Conservation (phyloP, 1,284 basidiomycete species). For the Agroathelia rolfsii region DNA sequence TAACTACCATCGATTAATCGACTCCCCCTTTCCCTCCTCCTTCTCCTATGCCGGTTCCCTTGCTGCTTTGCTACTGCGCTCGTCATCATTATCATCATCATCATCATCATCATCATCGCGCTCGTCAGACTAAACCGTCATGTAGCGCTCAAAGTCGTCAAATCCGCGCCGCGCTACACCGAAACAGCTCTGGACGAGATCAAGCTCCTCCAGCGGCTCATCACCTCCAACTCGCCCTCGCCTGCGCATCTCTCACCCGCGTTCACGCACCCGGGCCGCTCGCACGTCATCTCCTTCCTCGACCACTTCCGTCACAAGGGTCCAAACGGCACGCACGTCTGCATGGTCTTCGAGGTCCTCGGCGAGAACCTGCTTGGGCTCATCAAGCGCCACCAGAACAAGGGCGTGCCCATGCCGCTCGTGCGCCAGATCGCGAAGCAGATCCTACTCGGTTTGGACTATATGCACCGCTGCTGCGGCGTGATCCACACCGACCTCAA, state of each 20-base stretch:
- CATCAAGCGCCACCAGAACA: constrained; percentile 92
- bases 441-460: constrained; percentile 90
- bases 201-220: constrained; percentile 92
- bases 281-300: constrained; percentile 90
- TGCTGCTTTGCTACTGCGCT: no score
- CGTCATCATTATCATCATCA: no score
- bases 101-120: constrained; percentile 4
- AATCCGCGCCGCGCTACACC: constrained; percentile 93
- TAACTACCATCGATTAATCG: constrained; percentile 1
- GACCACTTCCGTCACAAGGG: constrained; percentile 97
- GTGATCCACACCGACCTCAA: constrained; percentile 95
- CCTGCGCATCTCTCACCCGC: constrained; percentile 52
- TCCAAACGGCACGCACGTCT: constrained; percentile 94
- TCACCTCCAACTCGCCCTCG: constrained; percentile 74
- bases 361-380: constrained; percentile 97
- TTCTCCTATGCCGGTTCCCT: no score
- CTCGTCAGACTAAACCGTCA: constrained; percentile 77
- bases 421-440: constrained; percentile 98
- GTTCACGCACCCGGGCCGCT: constrained; percentile 62
- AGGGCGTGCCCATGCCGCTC: constrained; percentile 89
- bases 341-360: constrained; percentile 99
- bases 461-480: constrained; percentile 94
- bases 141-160: constrained; percentile 98
- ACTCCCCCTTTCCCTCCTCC: constrained; percentile 6
- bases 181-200: constrained; percentile 99